These are phyloP conservation scores for Coriaria nepalensis DNA, from an alignment of 306 rosid species.

Conservation along the genomic window DNA sequence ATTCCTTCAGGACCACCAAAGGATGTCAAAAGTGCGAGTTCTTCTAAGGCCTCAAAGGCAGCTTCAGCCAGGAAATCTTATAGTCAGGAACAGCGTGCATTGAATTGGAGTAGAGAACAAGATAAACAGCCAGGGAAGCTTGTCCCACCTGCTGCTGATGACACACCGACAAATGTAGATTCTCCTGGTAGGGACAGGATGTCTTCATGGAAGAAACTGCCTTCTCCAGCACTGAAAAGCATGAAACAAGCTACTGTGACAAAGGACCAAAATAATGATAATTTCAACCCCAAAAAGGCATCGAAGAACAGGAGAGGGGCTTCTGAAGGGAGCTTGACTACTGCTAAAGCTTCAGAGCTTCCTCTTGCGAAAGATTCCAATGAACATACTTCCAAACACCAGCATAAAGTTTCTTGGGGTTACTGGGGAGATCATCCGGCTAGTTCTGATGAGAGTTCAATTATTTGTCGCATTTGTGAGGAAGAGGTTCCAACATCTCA, in stretches of 20 bases:
- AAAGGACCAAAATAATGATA: conserved; percentile 51
- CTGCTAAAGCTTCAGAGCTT: conserved; percentile 53
- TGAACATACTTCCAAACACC: conserved; percentile 77
- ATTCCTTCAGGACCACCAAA: conserved; percentile 49
- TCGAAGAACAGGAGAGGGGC: conserved; percentile 30
- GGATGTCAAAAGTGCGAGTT: conserved; percentile 43
- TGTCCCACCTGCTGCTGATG: conserved; percentile 26
- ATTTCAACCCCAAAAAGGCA: conserved; percentile 40
- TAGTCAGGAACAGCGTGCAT: conserved; percentile 75
- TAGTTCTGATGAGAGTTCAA: conserved; percentile 59
- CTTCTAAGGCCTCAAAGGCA: conserved; percentile 40
- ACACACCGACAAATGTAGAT: conserved; percentile 40
- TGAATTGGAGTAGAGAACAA: conserved; percentile 55
- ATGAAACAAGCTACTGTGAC: conserved; percentile 37
- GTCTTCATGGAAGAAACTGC: conserved; percentile 87
- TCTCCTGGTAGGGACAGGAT: conserved; percentile 53
- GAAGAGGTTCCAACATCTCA: conserved; percentile 85
- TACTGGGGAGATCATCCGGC: conserved; percentile 73
- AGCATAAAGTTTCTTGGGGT: conserved; percentile 81
- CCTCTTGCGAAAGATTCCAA: conserved; percentile 52
- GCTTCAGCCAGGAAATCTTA: conserved; percentile 60
- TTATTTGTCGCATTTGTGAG: conserved; percentile 98
- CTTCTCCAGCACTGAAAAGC: conserved; percentile 45
- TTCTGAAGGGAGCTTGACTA: conserved; percentile 41
- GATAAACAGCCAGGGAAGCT: conserved; percentile 25